phyloP scores from a whole-genome alignment of 495 filamentous ascomycete genomes.

The Lindgomyces ingoldianus region DNA sequence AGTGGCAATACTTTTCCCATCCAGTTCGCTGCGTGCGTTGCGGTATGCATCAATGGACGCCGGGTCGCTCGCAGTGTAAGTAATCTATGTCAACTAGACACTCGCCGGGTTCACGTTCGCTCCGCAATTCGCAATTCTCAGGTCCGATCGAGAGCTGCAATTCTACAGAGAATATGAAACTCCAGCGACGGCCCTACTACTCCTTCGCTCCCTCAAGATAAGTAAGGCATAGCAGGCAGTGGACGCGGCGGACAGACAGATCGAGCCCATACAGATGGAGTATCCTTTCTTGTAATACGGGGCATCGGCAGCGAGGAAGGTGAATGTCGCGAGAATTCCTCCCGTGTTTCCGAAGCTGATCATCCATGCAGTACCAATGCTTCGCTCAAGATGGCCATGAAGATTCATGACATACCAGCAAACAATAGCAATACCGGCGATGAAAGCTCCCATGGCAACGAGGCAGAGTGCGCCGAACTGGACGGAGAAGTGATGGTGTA shows the following conservation, averaged over 20 bases:
- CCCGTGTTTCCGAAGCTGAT: constrained; percentile 33
- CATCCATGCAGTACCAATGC: constrained; percentile 37
- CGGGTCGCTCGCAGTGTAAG: too few species aligned
- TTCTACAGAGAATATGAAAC: not conserved
- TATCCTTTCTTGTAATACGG: constrained; percentile 27
- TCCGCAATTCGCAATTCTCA: too few species aligned
- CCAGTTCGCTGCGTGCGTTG: too few species aligned
- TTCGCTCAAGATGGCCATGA: constrained; percentile 40
- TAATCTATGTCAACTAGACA: too few species aligned
- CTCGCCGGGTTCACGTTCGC: too few species aligned
- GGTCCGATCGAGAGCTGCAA: not conserved
- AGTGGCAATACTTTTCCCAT: too few species aligned
- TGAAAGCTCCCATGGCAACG: constrained; percentile 36
- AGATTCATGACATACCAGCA: constrained; percentile 47
- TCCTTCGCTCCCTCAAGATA: constrained; percentile 1
- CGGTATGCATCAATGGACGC: too few species aligned
- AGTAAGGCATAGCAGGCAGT: constrained; percentile 1
- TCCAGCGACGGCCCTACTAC: not conserved
- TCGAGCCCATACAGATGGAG: constrained; percentile 21
- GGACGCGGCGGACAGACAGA: constrained; percentile 5
- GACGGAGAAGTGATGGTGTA: constrained; percentile 24
- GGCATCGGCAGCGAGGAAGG: constrained; percentile 18
- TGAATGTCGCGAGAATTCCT: constrained; percentile 28
- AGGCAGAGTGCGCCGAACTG: constrained; percentile 25
- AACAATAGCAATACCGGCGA: constrained; percentile 35